Percentiles rank a stretch among this genome's conserved stretches.
Evolutionary conservation across 2,329 filamentous ascomycete species (phyloP).

Genomic region (Microdochium nivale): DNA sequence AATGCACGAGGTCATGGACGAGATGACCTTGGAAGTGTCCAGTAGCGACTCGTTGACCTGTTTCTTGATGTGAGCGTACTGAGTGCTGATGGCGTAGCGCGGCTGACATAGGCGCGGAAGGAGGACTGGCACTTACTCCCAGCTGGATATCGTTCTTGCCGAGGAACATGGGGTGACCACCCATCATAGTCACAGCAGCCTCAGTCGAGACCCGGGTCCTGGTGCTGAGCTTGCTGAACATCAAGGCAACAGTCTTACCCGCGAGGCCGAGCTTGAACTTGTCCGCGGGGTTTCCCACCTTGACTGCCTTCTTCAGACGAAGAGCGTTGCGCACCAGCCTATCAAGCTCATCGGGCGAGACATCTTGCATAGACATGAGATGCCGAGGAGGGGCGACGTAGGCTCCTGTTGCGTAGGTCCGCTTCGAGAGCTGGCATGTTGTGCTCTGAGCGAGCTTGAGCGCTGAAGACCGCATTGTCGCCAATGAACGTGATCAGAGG

Average conservation of each 20-base stretch:
- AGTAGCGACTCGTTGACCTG: conserved; percentile 89
- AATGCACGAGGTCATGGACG: conserved; percentile 83
- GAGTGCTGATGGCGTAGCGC: too few species aligned
- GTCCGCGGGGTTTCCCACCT: conserved; percentile 53
- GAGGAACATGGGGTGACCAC: conserved; percentile 92
- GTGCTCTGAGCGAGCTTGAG: conserved; percentile 9
- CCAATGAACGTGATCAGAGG: not conserved
- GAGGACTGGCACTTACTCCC: conserved; percentile 47
- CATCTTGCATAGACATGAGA: conserved; percentile 83
- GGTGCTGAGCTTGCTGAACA: conserved; percentile 94
- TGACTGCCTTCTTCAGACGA: conserved; percentile 67
- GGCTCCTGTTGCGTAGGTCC: not conserved
- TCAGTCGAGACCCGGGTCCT: conserved; percentile 91
- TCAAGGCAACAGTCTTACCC: conserved; percentile 82
- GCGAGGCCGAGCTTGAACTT: conserved; percentile 54
- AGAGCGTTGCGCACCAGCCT: conserved; percentile 77
- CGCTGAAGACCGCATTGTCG: conserved; percentile 15
- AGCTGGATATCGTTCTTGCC: conserved; percentile 95
- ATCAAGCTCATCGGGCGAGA: conserved; percentile 71
- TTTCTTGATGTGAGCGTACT: not conserved
- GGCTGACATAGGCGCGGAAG: not conserved
- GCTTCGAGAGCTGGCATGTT: not conserved
- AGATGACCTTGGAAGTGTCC: conserved; percentile 86
- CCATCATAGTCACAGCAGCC: conserved; percentile 78
- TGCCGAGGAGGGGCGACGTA: conserved; percentile 53